These are phyloP conservation scores for Dactylellina haptotyla DNA, from an alignment of 2,329 filamentous ascomycete genomes.

Conservation along the genomic window DNA sequence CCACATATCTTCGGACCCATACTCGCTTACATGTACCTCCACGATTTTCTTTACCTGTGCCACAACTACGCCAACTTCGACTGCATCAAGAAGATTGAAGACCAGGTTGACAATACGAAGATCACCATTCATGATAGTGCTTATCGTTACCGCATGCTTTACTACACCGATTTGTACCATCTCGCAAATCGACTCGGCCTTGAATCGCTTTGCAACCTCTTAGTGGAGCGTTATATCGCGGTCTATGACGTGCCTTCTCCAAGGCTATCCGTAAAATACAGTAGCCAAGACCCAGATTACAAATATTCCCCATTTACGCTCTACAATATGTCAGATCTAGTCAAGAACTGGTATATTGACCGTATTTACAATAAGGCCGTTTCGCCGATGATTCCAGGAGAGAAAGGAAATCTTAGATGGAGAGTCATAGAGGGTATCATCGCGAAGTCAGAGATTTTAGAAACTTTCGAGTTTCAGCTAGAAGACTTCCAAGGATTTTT, in stretches of 20 bases:
- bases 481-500: constrained; percentile 3
- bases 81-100: not conserved
- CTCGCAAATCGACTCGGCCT: constrained; percentile 7
- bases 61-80: not conserved
- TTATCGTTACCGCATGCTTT: constrained; percentile 13
- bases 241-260: constrained; percentile 23
- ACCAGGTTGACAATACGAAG: not conserved
- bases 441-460: constrained; percentile 8
- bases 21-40: constrained; percentile 27
- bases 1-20: constrained; percentile 3
- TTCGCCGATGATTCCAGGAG: constrained; percentile 1
- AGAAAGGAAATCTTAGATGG: constrained; percentile 20
- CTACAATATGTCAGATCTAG: constrained; percentile 26
- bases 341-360: constrained; percentile 10
- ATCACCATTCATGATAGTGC: constrained; percentile 8
- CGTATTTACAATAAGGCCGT: constrained; percentile 3
- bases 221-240: constrained; percentile 21
- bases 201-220: not conserved
- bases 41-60: constrained; percentile 19
- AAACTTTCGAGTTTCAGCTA: constrained; percentile 24
- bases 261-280: not conserved
- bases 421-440: constrained; percentile 18
- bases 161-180: constrained; percentile 18
- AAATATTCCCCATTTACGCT: constrained; percentile 23
- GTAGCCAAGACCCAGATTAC: constrained; percentile 9